phyloP scores from a whole-genome alignment of 164 flowering plant species.

The Dillenia turbinata region DNA sequence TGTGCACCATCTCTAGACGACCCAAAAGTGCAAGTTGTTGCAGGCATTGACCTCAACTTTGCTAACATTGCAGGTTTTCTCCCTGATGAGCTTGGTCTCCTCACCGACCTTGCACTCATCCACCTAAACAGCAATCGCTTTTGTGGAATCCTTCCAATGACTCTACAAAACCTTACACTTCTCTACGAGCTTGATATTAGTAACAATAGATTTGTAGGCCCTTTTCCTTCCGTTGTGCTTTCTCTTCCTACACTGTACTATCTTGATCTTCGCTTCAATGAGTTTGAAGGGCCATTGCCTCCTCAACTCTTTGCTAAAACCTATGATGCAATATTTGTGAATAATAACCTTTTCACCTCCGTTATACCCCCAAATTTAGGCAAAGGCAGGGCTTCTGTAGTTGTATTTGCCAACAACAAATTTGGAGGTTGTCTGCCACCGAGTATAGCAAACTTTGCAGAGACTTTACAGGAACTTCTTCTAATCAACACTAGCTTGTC shows the following conservation, averaged over 20 bases:
- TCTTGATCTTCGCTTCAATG: conserved; percentile 77
- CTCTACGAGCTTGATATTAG: conserved; percentile 79
- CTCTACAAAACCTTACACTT: conserved; percentile 44
- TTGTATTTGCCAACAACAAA: conserved; percentile 77
- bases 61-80: conserved; percentile 62
- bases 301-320: conserved; percentile 37
- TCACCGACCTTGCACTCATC: conserved; percentile 63
- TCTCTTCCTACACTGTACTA: conserved; percentile 48
- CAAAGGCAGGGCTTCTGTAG: conserved; percentile 42
- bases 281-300: conserved; percentile 77
- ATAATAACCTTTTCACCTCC: conserved; percentile 51
- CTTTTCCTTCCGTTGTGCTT: conserved; percentile 59
- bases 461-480: conserved; percentile 55
- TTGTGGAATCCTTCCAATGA: conserved; percentile 60
- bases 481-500: conserved; percentile 53
- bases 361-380: conserved; percentile 39
- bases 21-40: conserved; percentile 40
- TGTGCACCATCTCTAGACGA: conserved; percentile 46
- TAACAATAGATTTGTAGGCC: conserved; percentile 70
- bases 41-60: conserved; percentile 73
- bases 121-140: conserved; percentile 77
- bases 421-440: conserved; percentile 64
- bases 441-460: conserved; percentile 45
- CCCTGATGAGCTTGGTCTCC: conserved; percentile 62
- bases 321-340: conserved; percentile 68